Conservation (phyloP, 2,329 filamentous ascomycete genomes). For the Penicillium nordicum region DNA sequence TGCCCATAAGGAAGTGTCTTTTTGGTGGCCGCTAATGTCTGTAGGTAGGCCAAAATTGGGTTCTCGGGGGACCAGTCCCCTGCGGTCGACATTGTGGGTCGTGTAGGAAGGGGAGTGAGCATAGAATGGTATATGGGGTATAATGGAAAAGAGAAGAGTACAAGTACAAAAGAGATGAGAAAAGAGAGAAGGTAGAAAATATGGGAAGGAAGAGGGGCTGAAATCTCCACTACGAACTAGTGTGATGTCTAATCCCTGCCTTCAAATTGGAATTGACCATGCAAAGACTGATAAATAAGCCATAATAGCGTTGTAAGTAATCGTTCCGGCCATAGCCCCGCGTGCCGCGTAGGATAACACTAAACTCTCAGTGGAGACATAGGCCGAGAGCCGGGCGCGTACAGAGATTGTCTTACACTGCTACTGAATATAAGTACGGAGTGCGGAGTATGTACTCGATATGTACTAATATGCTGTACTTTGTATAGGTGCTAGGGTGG, state of each 20-base stretch:
- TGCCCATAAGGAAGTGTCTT: conserved; percentile 37
- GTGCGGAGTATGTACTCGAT: background rate
- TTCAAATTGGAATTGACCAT: conserved; percentile 7
- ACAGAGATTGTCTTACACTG: background rate
- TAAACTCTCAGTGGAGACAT: conserved; percentile 2
- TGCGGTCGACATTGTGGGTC: conserved; percentile 19
- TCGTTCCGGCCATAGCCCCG: conserved; percentile 1
- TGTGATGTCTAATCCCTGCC: conserved; percentile 16
- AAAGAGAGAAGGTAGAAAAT: conserved; percentile 2
- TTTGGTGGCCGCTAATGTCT: conserved; percentile 33
- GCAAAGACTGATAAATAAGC: conserved; percentile 2
- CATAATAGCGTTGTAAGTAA: background rate
- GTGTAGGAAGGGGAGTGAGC: background rate
- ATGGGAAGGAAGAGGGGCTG: conserved; percentile 17
- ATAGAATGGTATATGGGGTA: background rate
- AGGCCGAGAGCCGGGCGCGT: background rate
- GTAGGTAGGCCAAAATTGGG: conserved; percentile 38
- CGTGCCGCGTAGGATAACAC: background rate
- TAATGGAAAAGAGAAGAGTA: background rate
- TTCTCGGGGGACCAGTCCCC: conserved; percentile 27
- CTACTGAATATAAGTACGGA: background rate
- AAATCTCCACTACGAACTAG: conserved; percentile 18
- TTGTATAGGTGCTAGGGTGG: background rate
- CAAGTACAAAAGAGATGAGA: conserved; percentile 1
- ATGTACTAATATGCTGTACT: background rate